Evolutionary conservation across 202 grass and related monocot species (phyloP).

Genomic region (Panicum hallii): DNA sequence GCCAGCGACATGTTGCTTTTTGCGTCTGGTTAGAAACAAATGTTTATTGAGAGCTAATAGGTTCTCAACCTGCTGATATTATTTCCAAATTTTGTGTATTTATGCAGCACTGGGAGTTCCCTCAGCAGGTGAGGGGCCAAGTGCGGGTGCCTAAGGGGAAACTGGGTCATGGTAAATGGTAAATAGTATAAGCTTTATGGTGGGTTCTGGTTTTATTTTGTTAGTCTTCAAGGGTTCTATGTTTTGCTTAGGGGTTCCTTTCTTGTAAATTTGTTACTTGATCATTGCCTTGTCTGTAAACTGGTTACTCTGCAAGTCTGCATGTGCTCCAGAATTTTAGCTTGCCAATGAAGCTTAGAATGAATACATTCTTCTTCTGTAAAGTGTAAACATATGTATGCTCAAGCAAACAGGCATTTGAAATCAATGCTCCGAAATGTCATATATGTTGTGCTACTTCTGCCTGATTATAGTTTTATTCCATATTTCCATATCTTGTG

Average conservation of each 20-base stretch:
- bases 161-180: not conserved
- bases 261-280: not conserved
- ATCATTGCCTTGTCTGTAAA: not conserved
- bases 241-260: not conserved
- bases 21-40: not conserved
- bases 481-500: not conserved
- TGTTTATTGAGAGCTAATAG: not conserved
- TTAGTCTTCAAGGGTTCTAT: not conserved
- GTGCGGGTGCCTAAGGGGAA: not conserved
- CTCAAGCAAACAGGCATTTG: not conserved
- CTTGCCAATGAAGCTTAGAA: not conserved
- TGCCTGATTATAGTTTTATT: not conserved
- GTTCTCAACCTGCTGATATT: not conserved
- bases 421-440: not conserved
- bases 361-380: not conserved
- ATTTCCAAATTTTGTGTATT: not conserved
- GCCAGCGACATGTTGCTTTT: not conserved
- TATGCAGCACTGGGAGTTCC: not conserved
- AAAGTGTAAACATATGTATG: not conserved
- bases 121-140: not conserved
- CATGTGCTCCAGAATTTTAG: not conserved
- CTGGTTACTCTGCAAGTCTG: too few relatives aligned
- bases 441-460: not conserved
- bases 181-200: not conserved
- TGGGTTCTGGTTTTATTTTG: not conserved